These are phyloP conservation scores for Barbatosphaeria neglecta DNA, from an alignment of 495 filamentous ascomycete species.

Conservation along the genomic window DNA sequence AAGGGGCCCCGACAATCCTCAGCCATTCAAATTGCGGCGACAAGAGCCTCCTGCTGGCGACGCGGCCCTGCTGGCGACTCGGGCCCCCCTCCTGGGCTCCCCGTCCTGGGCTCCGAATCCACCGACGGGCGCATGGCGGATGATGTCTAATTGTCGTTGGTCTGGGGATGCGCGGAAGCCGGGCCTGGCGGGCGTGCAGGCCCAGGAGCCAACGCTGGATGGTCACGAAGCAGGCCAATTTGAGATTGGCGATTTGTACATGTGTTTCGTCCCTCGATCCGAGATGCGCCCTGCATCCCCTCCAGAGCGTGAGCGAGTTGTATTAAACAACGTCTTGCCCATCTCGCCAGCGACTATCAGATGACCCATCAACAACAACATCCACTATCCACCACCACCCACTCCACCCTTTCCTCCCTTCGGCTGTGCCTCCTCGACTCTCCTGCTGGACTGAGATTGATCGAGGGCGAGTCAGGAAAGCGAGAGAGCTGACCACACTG, in stretches of 20 bases:
- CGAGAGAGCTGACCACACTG: neutral
- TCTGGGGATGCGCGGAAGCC: neutral
- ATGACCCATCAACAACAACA: neutral
- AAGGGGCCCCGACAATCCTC: constrained; percentile 14
- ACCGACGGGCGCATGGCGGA: neutral
- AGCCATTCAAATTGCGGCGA: constrained; percentile 12
- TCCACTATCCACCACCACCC: too few species aligned
- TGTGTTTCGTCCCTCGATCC: neutral
- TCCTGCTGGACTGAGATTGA: neutral
- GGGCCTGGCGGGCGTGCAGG: too few species aligned
- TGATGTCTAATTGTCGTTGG: neutral
- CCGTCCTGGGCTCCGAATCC: too few species aligned
- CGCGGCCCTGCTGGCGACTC: neutral
- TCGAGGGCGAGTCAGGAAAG: neutral
- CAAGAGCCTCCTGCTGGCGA: constrained; percentile 8
- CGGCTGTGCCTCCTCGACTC: neutral
- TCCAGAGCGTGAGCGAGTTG: too few species aligned
- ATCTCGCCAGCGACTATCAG: neutral
- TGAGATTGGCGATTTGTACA: neutral
- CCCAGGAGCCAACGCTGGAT: neutral
- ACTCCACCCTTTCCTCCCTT: too few species aligned
- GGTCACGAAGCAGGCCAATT: neutral
- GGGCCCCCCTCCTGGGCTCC: too few species aligned
- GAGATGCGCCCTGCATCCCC: too few species aligned
- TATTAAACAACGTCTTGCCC: neutral